phyloP scores from a whole-genome alignment of 106 monocot species.

The Platanthera zijinensis region DNA sequence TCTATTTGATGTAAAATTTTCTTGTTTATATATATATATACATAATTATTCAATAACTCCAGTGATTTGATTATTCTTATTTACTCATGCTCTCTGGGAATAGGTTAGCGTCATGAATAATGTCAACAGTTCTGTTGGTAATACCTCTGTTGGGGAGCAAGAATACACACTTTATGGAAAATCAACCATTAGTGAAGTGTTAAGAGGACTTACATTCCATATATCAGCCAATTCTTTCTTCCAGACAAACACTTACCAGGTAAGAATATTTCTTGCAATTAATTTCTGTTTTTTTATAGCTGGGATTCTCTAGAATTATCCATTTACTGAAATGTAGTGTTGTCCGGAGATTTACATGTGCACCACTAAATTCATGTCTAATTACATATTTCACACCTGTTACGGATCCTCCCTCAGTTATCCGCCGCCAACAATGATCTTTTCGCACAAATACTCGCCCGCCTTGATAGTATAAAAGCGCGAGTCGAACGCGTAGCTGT shows the following conservation, averaged over 20 bases:
- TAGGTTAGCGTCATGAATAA: constrained; percentile 94
- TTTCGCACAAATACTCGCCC: no score
- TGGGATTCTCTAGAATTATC: neutral
- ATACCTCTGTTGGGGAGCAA: constrained; percentile 82
- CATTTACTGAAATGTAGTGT: neutral
- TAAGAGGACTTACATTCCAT: constrained; percentile 87
- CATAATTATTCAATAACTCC: neutral
- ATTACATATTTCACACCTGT: no score
- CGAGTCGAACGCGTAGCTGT: no score
- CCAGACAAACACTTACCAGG: constrained; percentile 94
- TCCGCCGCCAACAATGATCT: no score
- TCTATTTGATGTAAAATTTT: no score
- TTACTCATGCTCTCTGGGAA: constrained; percentile 2
- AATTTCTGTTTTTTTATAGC: neutral
- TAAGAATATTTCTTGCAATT: neutral
- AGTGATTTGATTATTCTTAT: neutral
- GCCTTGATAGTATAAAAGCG: no score
- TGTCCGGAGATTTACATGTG: no score
- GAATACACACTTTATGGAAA: constrained; percentile 86
- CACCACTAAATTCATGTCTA: no score
- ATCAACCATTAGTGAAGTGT: constrained; percentile 67
- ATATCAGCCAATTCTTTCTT: constrained; percentile 98
- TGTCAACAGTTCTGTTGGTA: constrained; percentile 88
- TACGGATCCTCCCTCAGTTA: no score
- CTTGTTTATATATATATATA: no score